phyloP scores from a whole-genome alignment of 1,284 basidiomycete species.

The Austroboletus olivaceoglutinosus region DNA sequence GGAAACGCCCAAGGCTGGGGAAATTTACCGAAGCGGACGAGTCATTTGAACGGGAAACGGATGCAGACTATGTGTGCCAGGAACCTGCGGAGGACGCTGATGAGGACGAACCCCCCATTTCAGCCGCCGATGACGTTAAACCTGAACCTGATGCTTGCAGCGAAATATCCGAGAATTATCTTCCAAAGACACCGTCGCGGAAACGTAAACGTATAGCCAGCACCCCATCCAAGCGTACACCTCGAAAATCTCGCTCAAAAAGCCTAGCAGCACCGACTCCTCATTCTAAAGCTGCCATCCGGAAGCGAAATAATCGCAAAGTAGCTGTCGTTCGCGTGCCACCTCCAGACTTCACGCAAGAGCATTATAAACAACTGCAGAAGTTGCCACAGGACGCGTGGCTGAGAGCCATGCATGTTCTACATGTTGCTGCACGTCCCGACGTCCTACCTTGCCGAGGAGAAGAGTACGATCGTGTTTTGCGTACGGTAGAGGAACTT shows the following conservation, averaged over 20 bases:
- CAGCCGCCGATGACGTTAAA: not conserved
- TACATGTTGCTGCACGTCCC: slow-evolving; percentile 94
- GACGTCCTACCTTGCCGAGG: slow-evolving; percentile 90
- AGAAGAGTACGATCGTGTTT: slow-evolving; percentile 78
- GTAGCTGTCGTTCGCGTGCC: slow-evolving; percentile 37
- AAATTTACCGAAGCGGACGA: slow-evolving; percentile 26
- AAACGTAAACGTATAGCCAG: slow-evolving; percentile 35
- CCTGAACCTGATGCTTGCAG: slow-evolving; percentile 9
- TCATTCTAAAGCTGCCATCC: slow-evolving; percentile 61
- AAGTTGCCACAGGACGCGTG: slow-evolving; percentile 72
- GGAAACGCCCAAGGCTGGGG: slow-evolving; percentile 18
- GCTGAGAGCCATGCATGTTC: slow-evolving; percentile 79
- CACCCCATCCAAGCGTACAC: slow-evolving; percentile 31
- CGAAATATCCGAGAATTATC: slow-evolving; percentile 12
- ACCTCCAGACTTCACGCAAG: slow-evolving; percentile 35
- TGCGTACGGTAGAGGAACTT: slow-evolving; percentile 80
- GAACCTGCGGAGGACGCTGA: slow-evolving; percentile 11
- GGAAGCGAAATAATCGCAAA: slow-evolving; percentile 37
- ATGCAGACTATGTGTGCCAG: slow-evolving; percentile 21
- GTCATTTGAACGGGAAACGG: slow-evolving; percentile 12
- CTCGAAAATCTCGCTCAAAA: slow-evolving; percentile 29
- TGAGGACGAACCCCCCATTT: slow-evolving; percentile 15
- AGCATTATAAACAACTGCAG: slow-evolving; percentile 38
- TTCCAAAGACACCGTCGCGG: slow-evolving; percentile 38
- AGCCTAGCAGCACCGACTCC: slow-evolving; percentile 58